Base-by-base conservation (phyloP, 1,139 yeast species). In the Magnusiomyces clavatus region DNA sequence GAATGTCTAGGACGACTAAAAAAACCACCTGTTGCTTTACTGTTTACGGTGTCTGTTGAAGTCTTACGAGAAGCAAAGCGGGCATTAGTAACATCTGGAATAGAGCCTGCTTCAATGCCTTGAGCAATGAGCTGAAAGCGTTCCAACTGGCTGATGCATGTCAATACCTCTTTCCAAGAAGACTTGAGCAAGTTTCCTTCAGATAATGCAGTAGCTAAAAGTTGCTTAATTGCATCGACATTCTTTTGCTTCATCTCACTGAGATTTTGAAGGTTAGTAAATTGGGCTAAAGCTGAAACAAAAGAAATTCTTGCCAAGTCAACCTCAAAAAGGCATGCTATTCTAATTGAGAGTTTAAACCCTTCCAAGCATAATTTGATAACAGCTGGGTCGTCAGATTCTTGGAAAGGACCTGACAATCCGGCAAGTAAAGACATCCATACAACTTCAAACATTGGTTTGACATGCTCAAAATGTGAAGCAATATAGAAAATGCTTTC, bases 401-500 rank as follows among this genome's bases (percentile, higher is more conserved):
- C 96, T 64, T 86, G 89, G 70, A 90, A 88, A 3, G 96, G 95
- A 2, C 95, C 94, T 0, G 97, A 88, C 51, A 94, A 75, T 0
- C 96, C 97, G 5, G 97, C 98, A 59, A 94, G 74, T 51, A 92
- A 79, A 0, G 97, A 88, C 97, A 92, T 89, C 99, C 99, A 94
- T 48, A 87, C 74, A 13, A 88, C 88, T 62, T 90, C 97, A 69
- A 92, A 92, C 65, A 94, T 87, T 1, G 97, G 92, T 63, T 80
- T 85, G 20, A 90, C 96, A 65, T 92, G 97, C 58, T 88, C 94
- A 17, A 87, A 81, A 64, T 86, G 92, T 2, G 92, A 82, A 0
- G 96, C 82, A 51, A 80, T 77, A 59, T 74, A 77, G 60, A 74
- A 78, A 17, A 69, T 68, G 11, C 52, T 70, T 4, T 68, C 66